These are phyloP conservation scores for Candida pini DNA, from an alignment of 805 yeast genomes.

Conservation along the genomic window DNA sequence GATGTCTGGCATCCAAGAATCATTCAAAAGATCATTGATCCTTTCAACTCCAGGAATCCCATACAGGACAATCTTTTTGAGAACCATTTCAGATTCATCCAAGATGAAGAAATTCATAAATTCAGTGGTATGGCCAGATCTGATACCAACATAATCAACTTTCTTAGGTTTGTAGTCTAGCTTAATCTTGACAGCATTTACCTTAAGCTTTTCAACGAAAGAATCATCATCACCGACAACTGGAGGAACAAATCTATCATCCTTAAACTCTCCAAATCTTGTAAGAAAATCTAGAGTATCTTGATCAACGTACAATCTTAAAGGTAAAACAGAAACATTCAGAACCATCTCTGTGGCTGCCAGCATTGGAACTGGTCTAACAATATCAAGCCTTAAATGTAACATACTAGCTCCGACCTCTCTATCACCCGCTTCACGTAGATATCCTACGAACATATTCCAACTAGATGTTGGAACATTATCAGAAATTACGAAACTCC, in stretches of 20 bases:
- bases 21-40: constrained; percentile 49
- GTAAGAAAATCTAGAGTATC: constrained; percentile 83
- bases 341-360: constrained; percentile 67
- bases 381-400: constrained; percentile 43
- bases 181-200: constrained; percentile 54
- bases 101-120: constrained; percentile 82
- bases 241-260: constrained; percentile 55
- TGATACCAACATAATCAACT: constrained; percentile 75
- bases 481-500: constrained; percentile 60
- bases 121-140: constrained; percentile 83
- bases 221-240: constrained; percentile 48
- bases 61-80: constrained; percentile 57
- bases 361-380: constrained; percentile 57
- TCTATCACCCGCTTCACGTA: constrained; percentile 65
- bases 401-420: constrained; percentile 67
- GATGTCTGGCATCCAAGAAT: constrained; percentile 87
- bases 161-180: constrained; percentile 91
- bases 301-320: constrained; percentile 84
- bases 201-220: constrained; percentile 63
- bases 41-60: constrained; percentile 75
- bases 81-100: constrained; percentile 73
- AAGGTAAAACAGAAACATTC: constrained; percentile 55
- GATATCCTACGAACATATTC: constrained; percentile 73
- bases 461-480: constrained; percentile 85
- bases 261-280: constrained; percentile 78